Conservation (phyloP, 2,329 filamentous ascomycete genomes). For the Pezizomycotina sp. region DNA sequence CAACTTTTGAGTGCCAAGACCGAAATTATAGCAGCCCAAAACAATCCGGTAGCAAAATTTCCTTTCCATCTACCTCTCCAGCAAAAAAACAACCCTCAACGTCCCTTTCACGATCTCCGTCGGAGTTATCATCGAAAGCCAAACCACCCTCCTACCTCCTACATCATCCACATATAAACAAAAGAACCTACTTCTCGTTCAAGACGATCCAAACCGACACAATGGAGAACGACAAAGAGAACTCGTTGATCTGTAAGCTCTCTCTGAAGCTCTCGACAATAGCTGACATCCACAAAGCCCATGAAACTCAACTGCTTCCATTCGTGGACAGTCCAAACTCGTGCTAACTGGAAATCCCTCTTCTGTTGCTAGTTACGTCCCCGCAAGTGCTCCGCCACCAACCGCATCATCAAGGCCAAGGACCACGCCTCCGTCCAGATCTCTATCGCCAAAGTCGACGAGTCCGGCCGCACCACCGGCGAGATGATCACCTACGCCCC, state of each 20-base stretch:
- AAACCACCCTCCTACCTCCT: neutral
- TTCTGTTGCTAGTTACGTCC: slow-evolving; percentile 58
- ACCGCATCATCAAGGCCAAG: slow-evolving; percentile 99
- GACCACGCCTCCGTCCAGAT: slow-evolving; percentile 98
- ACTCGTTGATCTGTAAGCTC: slow-evolving; percentile 90
- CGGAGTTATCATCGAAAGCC: neutral
- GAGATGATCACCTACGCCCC: slow-evolving; percentile 95
- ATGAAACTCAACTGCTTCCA: neutral
- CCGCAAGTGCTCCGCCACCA: slow-evolving; percentile 98
- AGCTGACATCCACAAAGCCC: slow-evolving; percentile 1
- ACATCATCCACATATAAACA: neutral
- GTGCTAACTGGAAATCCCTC: slow-evolving; percentile 7
- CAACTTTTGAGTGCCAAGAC: too few relatives aligned
- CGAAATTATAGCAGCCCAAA: too few relatives aligned
- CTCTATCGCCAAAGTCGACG: slow-evolving; percentile 92
- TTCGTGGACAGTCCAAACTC: slow-evolving; percentile 16
- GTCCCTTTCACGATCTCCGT: slow-evolving; percentile 1
- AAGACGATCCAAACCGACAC: slow-evolving; percentile 34
- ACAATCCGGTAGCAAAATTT: too few relatives aligned
- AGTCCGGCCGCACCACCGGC: slow-evolving; percentile 85
- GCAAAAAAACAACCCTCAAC: too few relatives aligned
- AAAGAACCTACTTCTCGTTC: slow-evolving; percentile 28
- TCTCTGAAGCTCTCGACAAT: slow-evolving; percentile 13
- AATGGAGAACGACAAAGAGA: slow-evolving; percentile 99
- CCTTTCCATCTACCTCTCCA: too few relatives aligned